phyloP scores from a whole-genome alignment of 2,329 filamentous ascomycete genomes.

The Atkinsonella texensis region DNA sequence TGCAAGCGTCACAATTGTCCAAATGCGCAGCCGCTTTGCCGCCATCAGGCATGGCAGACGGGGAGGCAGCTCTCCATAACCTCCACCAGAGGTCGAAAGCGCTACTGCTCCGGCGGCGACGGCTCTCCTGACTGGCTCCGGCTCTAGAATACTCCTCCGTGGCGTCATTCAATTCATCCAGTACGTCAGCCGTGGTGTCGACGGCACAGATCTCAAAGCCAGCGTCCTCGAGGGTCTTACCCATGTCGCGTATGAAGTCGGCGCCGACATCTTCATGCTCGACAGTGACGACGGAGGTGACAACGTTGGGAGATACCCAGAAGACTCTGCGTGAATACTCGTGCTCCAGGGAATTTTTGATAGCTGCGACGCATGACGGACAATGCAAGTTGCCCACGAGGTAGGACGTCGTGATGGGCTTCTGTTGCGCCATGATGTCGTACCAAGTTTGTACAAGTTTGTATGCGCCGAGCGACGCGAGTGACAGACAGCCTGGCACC shows the following conservation, averaged over 20 bases:
- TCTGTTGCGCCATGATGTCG: constrained; percentile 17
- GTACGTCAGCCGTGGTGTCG: constrained; percentile 23
- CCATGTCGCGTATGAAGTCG: constrained; percentile 31
- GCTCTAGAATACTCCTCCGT: constrained; percentile 10
- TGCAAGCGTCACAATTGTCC: constrained; percentile 26
- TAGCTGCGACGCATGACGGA: constrained; percentile 58
- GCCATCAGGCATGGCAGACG: constrained; percentile 13
- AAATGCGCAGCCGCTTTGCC: constrained; percentile 21
- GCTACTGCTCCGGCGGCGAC: constrained; percentile 10
- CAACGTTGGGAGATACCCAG: constrained; percentile 57
- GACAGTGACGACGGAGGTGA: constrained; percentile 57
- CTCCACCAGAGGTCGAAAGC: constrained; percentile 20
- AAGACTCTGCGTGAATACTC: constrained; percentile 32
- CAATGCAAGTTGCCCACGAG: constrained; percentile 68
- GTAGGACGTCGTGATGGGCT: constrained; percentile 43
- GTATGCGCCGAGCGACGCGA: not conserved
- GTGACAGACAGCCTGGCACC: not conserved
- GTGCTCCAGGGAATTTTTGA: constrained; percentile 44
- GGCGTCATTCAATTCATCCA: constrained; percentile 16
- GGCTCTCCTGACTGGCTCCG: constrained; percentile 13
- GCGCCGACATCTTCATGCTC: constrained; percentile 34
- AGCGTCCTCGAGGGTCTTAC: constrained; percentile 37
- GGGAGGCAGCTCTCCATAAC: constrained; percentile 16
- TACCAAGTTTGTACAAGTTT: not conserved
- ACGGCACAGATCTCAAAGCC: constrained; percentile 48